Base-by-base conservation (phyloP, 2,329 filamentous ascomycete species). In the Hypoxylon sp. region DNA sequence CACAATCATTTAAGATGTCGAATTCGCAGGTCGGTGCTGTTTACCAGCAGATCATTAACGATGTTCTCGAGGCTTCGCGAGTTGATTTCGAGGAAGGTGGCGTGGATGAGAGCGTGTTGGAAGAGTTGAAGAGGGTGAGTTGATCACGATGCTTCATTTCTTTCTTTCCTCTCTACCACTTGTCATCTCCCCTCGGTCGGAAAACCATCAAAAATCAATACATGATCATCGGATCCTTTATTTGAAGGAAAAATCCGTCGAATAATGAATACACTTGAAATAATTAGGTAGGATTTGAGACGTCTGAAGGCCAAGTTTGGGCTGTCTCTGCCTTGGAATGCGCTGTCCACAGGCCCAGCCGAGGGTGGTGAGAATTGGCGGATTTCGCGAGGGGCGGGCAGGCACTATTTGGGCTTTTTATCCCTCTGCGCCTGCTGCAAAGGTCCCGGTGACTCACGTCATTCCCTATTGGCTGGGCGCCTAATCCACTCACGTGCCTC, bases 71-170 rank as follows among this genome's bases (percentile, higher is more conserved):
- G 75, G 91, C 92, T 73, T 98, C 95, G 77, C 89, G 93, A 77
- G 92, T 95, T 77, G 96, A 98, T 82, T 98, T 99, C 79, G 96
- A 99, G 80, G 96, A 99, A 82, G 93, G 91, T 74, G 96, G 96
- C 75, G 91, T 98, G 72, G 93, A 97, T 75, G 91, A 95, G 79
- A 85, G 88, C 74, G 95, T 95, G 56, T 84, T 99, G 76, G 89
- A 95, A 73, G 93, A 97, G 80, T 85, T 99, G 85, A 91, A 90
- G 81, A 87, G 91, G 89, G 95, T 98, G 85, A 87, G 92, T 75
- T 75, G 45, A 71, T 72, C 38, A 34, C 23, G n/a, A 17, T 9
- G 72, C 69, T 49, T 67, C 55, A 55, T 65, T 45, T 53, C 45
- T 73, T 61, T 59, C 43, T 58, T 34, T 65, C 53, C 61, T 58